phyloP scores from a whole-genome alignment of 179 eudicot species.

The Camellia oleifera region DNA sequence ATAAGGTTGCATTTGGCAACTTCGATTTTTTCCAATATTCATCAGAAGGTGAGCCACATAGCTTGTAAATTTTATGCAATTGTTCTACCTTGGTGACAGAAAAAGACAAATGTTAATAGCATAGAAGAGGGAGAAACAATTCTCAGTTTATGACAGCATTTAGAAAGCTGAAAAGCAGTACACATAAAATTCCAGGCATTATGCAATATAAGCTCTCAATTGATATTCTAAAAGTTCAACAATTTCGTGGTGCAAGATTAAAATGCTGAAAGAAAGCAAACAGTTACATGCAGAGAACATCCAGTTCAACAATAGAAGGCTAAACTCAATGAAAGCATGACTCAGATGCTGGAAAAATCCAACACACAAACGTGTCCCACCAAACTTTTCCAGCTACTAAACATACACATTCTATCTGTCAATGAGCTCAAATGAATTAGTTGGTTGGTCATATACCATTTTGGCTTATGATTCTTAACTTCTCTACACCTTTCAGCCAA shows the following conservation, averaged over 20 bases:
- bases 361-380: background rate
- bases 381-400: background rate
- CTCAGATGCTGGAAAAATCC: conserved; percentile 1
- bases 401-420: too few relatives aligned
- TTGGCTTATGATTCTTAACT: too few relatives aligned
- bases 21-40: conserved; percentile 89
- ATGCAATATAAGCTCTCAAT: background rate
- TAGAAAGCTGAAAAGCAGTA: background rate
- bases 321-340: conserved; percentile 3
- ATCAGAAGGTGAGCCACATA: conserved; percentile 93
- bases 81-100: conserved; percentile 68
- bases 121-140: background rate
- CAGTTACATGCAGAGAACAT: background rate
- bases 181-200: background rate
- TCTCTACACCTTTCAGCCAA: too few relatives aligned
- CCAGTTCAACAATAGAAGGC: background rate
- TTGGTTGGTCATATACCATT: too few relatives aligned
- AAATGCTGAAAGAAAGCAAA: background rate
- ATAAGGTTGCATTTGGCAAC: conserved; percentile 82
- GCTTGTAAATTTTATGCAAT: conserved; percentile 79
- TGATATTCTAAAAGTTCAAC: background rate
- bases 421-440: too few relatives aligned
- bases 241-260: background rate
- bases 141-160: background rate
- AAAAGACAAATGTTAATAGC: conserved; percentile 17